Evolutionary conservation across 768 basidiomycete genomes (phyloP), one percentile per base, ranked within the genome.

Genomic region (Podaxis sp.): DNA sequence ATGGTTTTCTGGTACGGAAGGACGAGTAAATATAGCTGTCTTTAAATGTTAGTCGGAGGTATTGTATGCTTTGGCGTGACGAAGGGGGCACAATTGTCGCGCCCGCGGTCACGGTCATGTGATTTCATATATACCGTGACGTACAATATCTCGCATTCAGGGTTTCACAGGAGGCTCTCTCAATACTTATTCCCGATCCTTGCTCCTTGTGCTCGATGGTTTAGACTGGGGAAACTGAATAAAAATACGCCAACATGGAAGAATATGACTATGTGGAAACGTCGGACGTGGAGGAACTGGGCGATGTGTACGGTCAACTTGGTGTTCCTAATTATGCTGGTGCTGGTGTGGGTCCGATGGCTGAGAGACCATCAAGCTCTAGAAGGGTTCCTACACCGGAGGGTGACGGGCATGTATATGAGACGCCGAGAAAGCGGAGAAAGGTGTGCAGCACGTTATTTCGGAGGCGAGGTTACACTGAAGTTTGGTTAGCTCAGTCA

Each of bases 221-320:
- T 7, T 28, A 7, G 17, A 38, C 37, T 38, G 26, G 22, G 8
- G 22, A 52, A 13, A 3, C 26, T 38, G 49, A 54, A 49, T 50
- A 55, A 48, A 48, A 28, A 33, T 11, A 50, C 7, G 24, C 33
- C 46, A 62, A 49, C 6, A 50, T 30, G 22, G 36, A 38, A 33
- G 54, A 62, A 38, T 55, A 38, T 49, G 54, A 49, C 33, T 62
- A 62, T 30, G 61, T 62, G 3, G 61, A 62, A 28, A 62, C 61
- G 6, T 62, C 61, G 46, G 61, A 62, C 44, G 54, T 50, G 7
- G 61, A 62, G 48, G 61, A 62, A 51, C 38, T 56, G 26, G 55
- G 12, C 5, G 54, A 38, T 46, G 54, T 49, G 15, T 56, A 62
- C 10, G 17, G 24, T 12, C 40, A 13, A 24, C 5, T 28, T 2